Evolutionary conservation across 306 rosid species (phyloP).

Genomic region (peach (Prunus persica)): Prunus_persica_NCBIv2 NC_034010.1:26600501-26601000

Average conservation of each 20-base stretch:
- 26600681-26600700: background rate
- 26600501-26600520: conserved; percentile 70
- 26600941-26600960: background rate
- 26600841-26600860: background rate
- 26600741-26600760: no score
- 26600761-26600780: fast-evolving
- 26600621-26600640: conserved; percentile 25
- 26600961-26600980: background rate
- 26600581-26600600: conserved; percentile 30
- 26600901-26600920: background rate
- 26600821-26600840: no score
- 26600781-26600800: no score
- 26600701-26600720: background rate
- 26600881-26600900: background rate
- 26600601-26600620: conserved; percentile 24
- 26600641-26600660: conserved; percentile 27
- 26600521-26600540: conserved; percentile 49
- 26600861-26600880: background rate
- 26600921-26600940: background rate
- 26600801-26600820: no score
- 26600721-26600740: background rate
- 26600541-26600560: conserved; percentile 25
- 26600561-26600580: conserved; percentile 12
- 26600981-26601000: background rate
- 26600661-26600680: background rate